Evolutionary conservation across 176 grass and related monocot species (phyloP), one percentile per base, ranked within the genome.

Genomic region (Pharus latifolius): DNA sequence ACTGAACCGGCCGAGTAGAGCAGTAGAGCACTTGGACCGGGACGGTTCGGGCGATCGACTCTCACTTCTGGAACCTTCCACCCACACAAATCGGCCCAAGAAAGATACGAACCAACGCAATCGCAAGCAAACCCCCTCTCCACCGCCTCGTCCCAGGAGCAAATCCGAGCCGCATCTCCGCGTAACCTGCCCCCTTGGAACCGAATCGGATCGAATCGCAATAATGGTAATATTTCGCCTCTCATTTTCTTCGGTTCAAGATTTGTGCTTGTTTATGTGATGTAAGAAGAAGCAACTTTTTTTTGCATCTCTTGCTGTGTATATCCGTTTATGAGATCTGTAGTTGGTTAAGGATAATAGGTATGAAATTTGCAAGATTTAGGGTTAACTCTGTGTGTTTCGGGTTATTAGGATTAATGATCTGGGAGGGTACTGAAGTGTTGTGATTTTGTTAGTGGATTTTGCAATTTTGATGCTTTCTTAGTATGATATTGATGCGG

Each of bases 221-320:
- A 53, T 16, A 62, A 85, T 85, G 83, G 76, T 80, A 38, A 69
- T 70, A 12, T n/a, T 16, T 50, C 11, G 12, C 54, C 0, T 46
- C 4, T 38, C 6, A 35, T 19, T 40, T 19, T 0, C 20, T 18
- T 41, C 16, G 31, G 15, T 52, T 49, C n/a, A n/a, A n/a, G n/a
- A n/a, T n/a, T n/a, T n/a, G n/a, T n/a, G n/a, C n/a, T n/a, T n/a
- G n/a, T n/a, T n/a, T n/a, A n/a, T n/a, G n/a, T n/a, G n/a, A n/a
- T n/a, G n/a, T n/a, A n/a, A n/a, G n/a, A n/a, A n/a, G n/a, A n/a
- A n/a, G n/a, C n/a, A n/a, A n/a, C n/a, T n/a, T n/a, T n/a, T n/a
- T n/a, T n/a, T n/a, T n/a, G n/a, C n/a, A n/a, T n/a, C n/a, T n/a
- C 45, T 67, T 59, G 46, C 28, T 52, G 35, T n/a, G 27, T 32